Conservation (phyloP, 2,329 filamentous ascomycete genomes). For the Exophiala xenobiotica region DNA sequence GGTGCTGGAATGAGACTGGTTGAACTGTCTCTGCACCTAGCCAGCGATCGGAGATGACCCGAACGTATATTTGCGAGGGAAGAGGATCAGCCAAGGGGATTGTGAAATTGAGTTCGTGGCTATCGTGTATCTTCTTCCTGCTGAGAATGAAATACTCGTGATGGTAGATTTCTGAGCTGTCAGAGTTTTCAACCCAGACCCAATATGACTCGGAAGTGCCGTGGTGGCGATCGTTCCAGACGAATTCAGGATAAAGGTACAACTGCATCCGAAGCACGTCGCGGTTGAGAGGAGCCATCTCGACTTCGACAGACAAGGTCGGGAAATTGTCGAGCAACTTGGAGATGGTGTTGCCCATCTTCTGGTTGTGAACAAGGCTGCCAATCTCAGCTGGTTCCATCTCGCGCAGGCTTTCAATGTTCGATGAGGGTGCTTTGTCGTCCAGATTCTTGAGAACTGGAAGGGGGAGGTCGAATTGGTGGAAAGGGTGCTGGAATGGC, state of each 20-base stretch:
- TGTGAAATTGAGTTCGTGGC: constrained; percentile 97
- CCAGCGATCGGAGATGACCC: constrained; percentile 93
- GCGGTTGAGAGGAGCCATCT: constrained; percentile 92
- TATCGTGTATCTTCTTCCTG: constrained; percentile 83
- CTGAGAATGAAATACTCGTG: constrained; percentile 95
- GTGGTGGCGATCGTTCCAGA: constrained; percentile 91
- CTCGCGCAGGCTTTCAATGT: constrained; percentile 81
- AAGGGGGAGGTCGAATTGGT: constrained; percentile 88
- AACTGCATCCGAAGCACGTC: constrained; percentile 92
- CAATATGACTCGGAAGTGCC: constrained; percentile 96
- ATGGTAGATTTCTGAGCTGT: constrained; percentile 96
- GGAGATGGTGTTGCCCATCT: constrained; percentile 77
- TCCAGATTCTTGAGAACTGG: constrained; percentile 82
- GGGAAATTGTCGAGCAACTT: constrained; percentile 88
- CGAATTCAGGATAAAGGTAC: constrained; percentile 82
- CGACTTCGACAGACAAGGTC: constrained; percentile 82
- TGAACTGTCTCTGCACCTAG: constrained; percentile 93
- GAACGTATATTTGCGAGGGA: constrained; percentile 92
- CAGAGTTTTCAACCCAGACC: constrained; percentile 98
- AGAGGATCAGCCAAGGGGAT: constrained; percentile 92
- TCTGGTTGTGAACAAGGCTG: constrained; percentile 82
- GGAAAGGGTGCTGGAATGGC: constrained; percentile 91
- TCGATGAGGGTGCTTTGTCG: constrained; percentile 68
- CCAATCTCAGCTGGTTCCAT: constrained; percentile 94
- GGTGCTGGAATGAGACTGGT: constrained; percentile 93